These are phyloP conservation scores for Vigna trinervia DNA, from an alignment of 306 rosid genomes.

Conservation along the genomic window DNA sequence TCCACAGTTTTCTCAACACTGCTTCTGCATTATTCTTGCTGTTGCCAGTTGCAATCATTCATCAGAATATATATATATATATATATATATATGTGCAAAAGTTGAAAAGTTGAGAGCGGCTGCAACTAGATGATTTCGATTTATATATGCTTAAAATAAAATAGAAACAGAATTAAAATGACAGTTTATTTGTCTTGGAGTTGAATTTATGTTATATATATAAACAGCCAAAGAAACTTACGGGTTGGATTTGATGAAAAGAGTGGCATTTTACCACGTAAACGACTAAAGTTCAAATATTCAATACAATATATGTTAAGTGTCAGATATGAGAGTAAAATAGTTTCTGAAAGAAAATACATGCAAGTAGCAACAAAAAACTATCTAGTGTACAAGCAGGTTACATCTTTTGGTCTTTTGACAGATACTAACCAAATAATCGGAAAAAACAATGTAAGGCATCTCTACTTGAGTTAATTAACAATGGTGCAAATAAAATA, in stretches of 20 bases:
- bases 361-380: no score
- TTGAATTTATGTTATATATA: neutral
- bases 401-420: slow-evolving; percentile 14
- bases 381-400: neutral
- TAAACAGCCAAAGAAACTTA: neutral
- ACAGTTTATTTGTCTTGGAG: neutral
- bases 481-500: slow-evolving; percentile 16
- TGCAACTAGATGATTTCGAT: neutral
- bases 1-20: neutral
- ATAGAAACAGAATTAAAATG: neutral
- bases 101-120: neutral
- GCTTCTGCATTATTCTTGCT: neutral
- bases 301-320: no score
- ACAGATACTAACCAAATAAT: neutral
- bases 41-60: neutral
- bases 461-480: slow-evolving; percentile 23
- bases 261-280: no score
- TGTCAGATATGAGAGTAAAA: no score
- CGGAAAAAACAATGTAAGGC: no score
- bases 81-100: neutral
- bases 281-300: no score
- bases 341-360: neutral
- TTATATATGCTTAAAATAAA: neutral
- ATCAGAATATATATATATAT: no score
- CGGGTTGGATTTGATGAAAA: no score